These are phyloP conservation scores for Teratosphaeria nubilosa DNA, from an alignment of 2,329 filamentous ascomycete genomes.

Conservation along the genomic window DNA sequence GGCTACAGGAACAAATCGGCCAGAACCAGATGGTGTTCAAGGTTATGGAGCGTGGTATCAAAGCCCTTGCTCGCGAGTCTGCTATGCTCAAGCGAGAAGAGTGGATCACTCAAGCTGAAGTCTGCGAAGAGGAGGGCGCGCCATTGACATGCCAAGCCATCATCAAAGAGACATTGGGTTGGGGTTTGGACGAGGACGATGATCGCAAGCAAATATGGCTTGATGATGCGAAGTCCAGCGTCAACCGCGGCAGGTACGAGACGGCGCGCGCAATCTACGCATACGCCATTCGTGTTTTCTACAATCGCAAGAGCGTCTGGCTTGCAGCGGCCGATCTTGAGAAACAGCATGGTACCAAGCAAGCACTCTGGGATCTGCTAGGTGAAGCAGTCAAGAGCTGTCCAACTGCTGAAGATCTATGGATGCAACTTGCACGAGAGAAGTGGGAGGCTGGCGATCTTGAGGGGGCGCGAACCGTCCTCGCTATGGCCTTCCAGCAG, in stretches of 20 bases:
- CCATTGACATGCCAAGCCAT: conserved; percentile 80
- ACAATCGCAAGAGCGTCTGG: conserved; percentile 81
- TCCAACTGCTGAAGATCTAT: conserved; percentile 80
- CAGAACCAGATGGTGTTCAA: conserved; percentile 64
- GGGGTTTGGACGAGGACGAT: conserved; percentile 88
- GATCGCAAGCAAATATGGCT: conserved; percentile 94
- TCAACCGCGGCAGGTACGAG: conserved; percentile 71
- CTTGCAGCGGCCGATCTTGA: conserved; percentile 84
- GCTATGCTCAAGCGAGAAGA: conserved; percentile 97
- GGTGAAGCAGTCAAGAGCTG: conserved; percentile 92
- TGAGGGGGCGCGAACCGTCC: conserved; percentile 73
- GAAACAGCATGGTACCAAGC: conserved; percentile 74
- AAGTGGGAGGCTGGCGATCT: conserved; percentile 85
- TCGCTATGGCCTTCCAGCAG: conserved; percentile 84
- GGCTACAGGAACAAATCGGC: conserved; percentile 82
- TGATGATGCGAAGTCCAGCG: conserved; percentile 79
- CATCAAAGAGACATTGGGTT: conserved; percentile 84
- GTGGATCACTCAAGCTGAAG: conserved; percentile 91
- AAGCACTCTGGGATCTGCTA: conserved; percentile 72
- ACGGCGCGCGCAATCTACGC: conserved; percentile 90
- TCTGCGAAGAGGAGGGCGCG: conserved; percentile 86
- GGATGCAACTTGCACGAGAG: conserved; percentile 93
- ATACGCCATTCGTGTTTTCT: conserved; percentile 80
- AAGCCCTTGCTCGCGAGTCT: conserved; percentile 77
- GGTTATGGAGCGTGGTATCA: conserved; percentile 89